phyloP scores from a whole-genome alignment of 331 rosid genomes.

The Saraca asoca region DNA sequence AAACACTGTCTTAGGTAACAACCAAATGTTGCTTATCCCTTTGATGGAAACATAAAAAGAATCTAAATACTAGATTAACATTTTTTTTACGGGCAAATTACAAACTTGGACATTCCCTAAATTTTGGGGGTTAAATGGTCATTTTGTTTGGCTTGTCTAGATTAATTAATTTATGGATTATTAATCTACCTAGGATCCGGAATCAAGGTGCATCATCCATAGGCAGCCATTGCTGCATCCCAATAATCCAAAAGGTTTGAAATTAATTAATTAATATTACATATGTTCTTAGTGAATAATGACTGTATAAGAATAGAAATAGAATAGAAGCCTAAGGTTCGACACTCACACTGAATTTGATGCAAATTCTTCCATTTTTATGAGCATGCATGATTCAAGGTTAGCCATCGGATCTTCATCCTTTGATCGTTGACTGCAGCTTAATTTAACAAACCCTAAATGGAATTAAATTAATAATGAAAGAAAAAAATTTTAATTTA shows the following conservation, averaged over 20 bases:
- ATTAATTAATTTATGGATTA: conserved; percentile 26
- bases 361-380: conserved; percentile 53
- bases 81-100: conserved; percentile 30
- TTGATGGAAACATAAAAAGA: conserved; percentile 15
- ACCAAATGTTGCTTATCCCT: conserved; percentile 24
- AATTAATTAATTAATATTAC: conserved; percentile 33
- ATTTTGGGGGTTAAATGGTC: conserved; percentile 36
- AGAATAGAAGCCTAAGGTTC: conserved; percentile 42
- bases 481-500: conserved; percentile 8
- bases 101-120: conserved; percentile 16
- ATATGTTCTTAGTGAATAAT: conserved; percentile 40
- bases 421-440: conserved; percentile 33
- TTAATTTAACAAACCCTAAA: conserved; percentile 17
- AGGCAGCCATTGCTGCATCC: conserved; percentile 36
- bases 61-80: neutral
- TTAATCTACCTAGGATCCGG: conserved; percentile 66
- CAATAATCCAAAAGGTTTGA: conserved; percentile 36
- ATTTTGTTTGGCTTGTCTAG: conserved; percentile 24
- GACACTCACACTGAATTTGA: conserved; percentile 69
- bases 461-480: conserved; percentile 17
- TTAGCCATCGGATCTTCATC: conserved; percentile 39
- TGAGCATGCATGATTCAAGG: conserved; percentile 57
- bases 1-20: conserved; percentile 43
- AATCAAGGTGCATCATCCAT: conserved; percentile 45
- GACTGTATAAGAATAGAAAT: conserved; percentile 19